These are phyloP conservation scores for Clonostachys solani DNA, from an alignment of 2,329 filamentous ascomycete species.

Conservation along the genomic window DNA sequence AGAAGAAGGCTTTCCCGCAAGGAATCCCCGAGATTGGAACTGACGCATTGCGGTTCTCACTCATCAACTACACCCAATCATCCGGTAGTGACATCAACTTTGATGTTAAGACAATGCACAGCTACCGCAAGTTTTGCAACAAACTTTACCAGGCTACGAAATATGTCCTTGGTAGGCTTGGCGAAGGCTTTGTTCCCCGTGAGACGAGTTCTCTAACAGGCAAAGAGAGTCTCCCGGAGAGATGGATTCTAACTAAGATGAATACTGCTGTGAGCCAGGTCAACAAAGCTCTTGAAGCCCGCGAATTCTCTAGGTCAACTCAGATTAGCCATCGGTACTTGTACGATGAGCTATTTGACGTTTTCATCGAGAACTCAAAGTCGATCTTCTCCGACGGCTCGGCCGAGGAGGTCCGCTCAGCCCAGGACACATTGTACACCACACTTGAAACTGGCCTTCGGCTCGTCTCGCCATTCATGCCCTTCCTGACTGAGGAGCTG, in stretches of 20 bases:
- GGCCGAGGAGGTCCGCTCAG: constrained; percentile 47
- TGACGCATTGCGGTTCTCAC: constrained; percentile 86
- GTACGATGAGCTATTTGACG: constrained; percentile 73
- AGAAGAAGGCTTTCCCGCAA: constrained; percentile 88
- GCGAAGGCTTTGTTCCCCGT: constrained; percentile 58
- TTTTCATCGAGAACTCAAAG: constrained; percentile 88
- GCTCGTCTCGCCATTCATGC: constrained; percentile 69
- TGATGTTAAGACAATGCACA: constrained; percentile 89
- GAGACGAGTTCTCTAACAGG: constrained; percentile 28
- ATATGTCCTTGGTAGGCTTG: constrained; percentile 79
- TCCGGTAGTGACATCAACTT: constrained; percentile 73
- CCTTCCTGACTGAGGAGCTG: constrained; percentile 67
- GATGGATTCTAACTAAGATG: constrained; percentile 69
- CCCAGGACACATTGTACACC: constrained; percentile 64
- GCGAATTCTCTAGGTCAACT: constrained; percentile 72
- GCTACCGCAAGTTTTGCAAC: constrained; percentile 94
- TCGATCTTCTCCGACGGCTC: constrained; percentile 73
- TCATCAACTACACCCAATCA: constrained; percentile 51
- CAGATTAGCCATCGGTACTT: constrained; percentile 74
- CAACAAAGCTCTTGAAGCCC: constrained; percentile 60
- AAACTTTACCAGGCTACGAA: constrained; percentile 96
- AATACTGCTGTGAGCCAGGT: constrained; percentile 67
- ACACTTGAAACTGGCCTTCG: constrained; percentile 64
- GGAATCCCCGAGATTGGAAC: constrained; percentile 93
- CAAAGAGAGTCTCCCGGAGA: constrained; percentile 41